phyloP scores from a whole-genome alignment of 2,329 filamentous ascomycete species.

The Paecilomyces fulvus region DNA sequence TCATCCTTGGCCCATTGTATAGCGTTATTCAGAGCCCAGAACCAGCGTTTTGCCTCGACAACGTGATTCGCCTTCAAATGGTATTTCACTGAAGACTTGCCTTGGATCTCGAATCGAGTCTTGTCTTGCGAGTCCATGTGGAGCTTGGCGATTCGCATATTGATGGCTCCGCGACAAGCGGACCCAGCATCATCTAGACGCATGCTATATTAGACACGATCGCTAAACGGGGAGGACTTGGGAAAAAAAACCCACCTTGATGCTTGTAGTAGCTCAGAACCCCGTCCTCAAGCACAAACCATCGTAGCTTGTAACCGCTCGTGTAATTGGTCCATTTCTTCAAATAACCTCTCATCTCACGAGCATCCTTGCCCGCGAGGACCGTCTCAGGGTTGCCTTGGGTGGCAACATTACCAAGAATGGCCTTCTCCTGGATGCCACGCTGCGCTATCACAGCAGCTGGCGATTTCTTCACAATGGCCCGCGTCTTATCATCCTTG shows the following conservation, averaged over 20 bases:
- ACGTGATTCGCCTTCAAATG: slow-evolving; percentile 96
- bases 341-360: slow-evolving; percentile 96
- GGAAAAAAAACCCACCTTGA: slow-evolving; percentile 53
- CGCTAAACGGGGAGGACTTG: not conserved
- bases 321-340: slow-evolving; percentile 99
- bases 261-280: slow-evolving; percentile 99
- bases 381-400: slow-evolving; percentile 51
- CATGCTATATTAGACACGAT: not conserved
- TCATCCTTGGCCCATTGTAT: slow-evolving; percentile 99
- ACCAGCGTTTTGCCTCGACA: slow-evolving; percentile 97
- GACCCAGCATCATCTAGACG: slow-evolving; percentile 78
- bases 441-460: slow-evolving; percentile 89
- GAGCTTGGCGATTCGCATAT: slow-evolving; percentile 91
- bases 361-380: slow-evolving; percentile 70
- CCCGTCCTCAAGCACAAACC: slow-evolving; percentile 96
- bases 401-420: slow-evolving; percentile 64
- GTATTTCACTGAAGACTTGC: slow-evolving; percentile 98
- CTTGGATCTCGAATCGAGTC: slow-evolving; percentile 93
- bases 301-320: slow-evolving; percentile 89
- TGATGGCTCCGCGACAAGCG: slow-evolving; percentile 93
- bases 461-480: slow-evolving; percentile 87
- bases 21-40: slow-evolving; percentile 96
- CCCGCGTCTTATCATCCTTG: slow-evolving; percentile 80
- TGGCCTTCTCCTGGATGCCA: slow-evolving; percentile 94
- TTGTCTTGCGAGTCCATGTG: slow-evolving; percentile 98